Conservation (phyloP, 2,329 filamentous ascomycete genomes). For the Meredithiella fracta region DNA sequence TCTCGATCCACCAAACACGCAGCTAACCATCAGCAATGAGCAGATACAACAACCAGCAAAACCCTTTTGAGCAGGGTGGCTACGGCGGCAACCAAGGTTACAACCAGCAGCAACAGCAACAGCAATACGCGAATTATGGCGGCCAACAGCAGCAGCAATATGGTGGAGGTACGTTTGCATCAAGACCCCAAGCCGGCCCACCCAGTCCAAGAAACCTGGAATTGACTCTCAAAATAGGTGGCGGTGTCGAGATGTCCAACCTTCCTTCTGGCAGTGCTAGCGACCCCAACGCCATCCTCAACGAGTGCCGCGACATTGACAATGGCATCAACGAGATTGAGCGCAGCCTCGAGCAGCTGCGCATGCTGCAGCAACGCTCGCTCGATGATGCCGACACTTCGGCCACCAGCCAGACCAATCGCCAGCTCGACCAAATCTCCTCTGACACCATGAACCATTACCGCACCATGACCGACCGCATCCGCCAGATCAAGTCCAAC, state of each 20-base stretch:
- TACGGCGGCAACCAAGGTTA: slow-evolving; percentile 20
- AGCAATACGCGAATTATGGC: slow-evolving; percentile 20
- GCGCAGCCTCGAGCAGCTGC: slow-evolving; percentile 53
- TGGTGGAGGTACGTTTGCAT: slow-evolving; percentile 13
- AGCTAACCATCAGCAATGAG: slow-evolving; percentile 18
- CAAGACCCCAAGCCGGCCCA: slow-evolving; percentile 3
- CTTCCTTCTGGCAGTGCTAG: slow-evolving; percentile 11
- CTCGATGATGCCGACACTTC: slow-evolving; percentile 62
- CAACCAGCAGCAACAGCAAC: slow-evolving; percentile 18
- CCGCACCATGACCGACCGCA: slow-evolving; percentile 59
- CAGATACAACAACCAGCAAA: slow-evolving; percentile 37
- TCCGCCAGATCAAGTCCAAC: slow-evolving; percentile 69
- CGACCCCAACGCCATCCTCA: slow-evolving; percentile 63
- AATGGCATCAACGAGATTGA: slow-evolving; percentile 60
- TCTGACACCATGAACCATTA: slow-evolving; percentile 72
- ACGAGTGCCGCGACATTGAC: slow-evolving; percentile 71
- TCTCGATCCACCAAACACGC: not conserved
- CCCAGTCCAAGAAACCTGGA: slow-evolving; percentile 12
- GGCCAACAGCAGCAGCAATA: slow-evolving; percentile 19
- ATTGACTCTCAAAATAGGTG: slow-evolving; percentile 15
- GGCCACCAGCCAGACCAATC: slow-evolving; percentile 45
- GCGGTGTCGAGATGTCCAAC: slow-evolving; percentile 16
- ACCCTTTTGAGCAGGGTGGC: slow-evolving; percentile 43
- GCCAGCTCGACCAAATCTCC: slow-evolving; percentile 56
- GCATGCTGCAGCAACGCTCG: slow-evolving; percentile 51